These are phyloP conservation scores for Cladophialophora psammophila DNA, from an alignment of 2,329 filamentous ascomycete genomes.

Conservation along the genomic window DNA sequence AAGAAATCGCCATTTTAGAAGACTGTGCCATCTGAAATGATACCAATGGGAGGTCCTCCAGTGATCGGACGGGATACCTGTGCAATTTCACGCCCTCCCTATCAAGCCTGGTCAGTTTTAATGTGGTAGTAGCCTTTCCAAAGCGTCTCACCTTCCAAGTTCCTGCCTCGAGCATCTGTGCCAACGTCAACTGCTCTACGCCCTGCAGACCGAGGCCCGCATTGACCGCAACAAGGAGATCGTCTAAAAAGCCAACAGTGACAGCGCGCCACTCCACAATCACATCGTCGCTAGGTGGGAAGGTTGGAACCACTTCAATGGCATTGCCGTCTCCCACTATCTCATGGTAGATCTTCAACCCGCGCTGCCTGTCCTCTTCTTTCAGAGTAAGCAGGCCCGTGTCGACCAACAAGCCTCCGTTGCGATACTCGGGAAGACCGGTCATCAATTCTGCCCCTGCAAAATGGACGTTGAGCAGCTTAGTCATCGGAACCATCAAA, in stretches of 20 bases:
- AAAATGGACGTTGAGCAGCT: constrained; percentile 79
- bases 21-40: constrained; percentile 93
- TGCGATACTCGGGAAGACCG: constrained; percentile 89
- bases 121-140: constrained; percentile 4
- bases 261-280: constrained; percentile 81
- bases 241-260: constrained; percentile 77
- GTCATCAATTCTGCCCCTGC: constrained; percentile 82
- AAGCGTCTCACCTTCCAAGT: constrained; percentile 85
- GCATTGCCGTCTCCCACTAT: constrained; percentile 77
- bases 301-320: constrained; percentile 76
- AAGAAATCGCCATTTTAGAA: constrained; percentile 66
- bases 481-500: constrained; percentile 88
- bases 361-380: constrained; percentile 71
- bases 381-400: constrained; percentile 82
- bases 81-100: constrained; percentile 93
- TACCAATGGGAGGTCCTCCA: constrained; percentile 94
- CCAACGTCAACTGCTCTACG: constrained; percentile 73
- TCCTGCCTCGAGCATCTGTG: constrained; percentile 92
- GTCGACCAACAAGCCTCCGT: constrained; percentile 86
- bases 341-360: constrained; percentile 71
- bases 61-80: constrained; percentile 96
- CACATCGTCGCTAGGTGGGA: constrained; percentile 76
- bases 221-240: constrained; percentile 74
- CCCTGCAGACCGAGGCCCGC: constrained; percentile 71
- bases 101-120: constrained; percentile 45